Base-by-base conservation (phyloP, 2,329 filamentous ascomycete species). In the Pyricularia grisea region DNA sequence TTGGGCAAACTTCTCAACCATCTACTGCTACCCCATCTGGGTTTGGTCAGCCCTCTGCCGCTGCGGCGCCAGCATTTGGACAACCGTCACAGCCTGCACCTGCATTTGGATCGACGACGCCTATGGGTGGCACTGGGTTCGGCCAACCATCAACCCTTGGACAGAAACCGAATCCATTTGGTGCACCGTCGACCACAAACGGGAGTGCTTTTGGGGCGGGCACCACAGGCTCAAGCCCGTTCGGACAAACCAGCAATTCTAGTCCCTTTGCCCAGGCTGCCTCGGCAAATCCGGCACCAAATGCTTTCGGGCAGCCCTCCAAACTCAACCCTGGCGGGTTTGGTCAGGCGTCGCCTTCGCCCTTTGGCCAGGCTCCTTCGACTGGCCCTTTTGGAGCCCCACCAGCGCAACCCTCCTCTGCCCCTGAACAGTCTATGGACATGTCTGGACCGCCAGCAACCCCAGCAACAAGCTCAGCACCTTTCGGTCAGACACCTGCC, bases 1-100 rank as follows among this genome's bases (percentile, higher is more conserved):
- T 71, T 30, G 70, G 70, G n/a, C 70, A 70, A 55, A 33, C 65
- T 2, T 71, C 74, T 2, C 74, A 74, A 31, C 73, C 72, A 2
- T 72, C 74, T n/a, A 68, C 68, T 4, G 65, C 71, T 12, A 58
- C 58, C 11, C 17, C 73, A 5, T 58, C 74, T 1, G 69, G 73
- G 0, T 78, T 78, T 67, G 77, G 77, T 0, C 76, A 78, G 68
- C 75, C 77, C 0, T 75, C 75, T 6, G 60, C 72, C 66, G 28
- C 74, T 73, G 60, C 71, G 72, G 66, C 75, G 63, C 74, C 77
- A 1, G 73, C 79, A 0, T 83, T 84, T 72, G 82, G 81, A 1
- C 78, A 80, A 69, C 70, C 77, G 65, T 55, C 50, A 83, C 63
- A 65, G 28, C 20, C 63, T 65, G 66, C 42, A n/a, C 66, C 66